Evolutionary conservation across 2,329 filamentous ascomycete species (phyloP).

Genomic region (Nannizzia gypsea): DNA sequence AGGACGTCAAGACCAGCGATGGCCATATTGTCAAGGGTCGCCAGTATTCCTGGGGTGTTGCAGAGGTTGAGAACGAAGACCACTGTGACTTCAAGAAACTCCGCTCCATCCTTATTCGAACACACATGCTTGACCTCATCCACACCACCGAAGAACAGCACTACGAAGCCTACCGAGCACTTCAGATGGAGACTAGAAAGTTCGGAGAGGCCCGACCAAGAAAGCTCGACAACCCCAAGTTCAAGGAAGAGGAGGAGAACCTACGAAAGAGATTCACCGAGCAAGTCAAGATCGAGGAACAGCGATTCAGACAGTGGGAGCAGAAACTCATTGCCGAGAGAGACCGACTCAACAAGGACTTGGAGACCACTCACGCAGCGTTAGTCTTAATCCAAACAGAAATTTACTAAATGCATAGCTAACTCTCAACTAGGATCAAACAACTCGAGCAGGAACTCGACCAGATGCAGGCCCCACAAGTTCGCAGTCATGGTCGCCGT

Average conservation of each 20-base stretch:
- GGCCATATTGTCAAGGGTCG: conserved; percentile 96
- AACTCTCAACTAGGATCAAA: conserved; percentile 35
- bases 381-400: conserved; percentile 23
- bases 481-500: conserved; percentile 84
- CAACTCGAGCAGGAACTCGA: conserved; percentile 74
- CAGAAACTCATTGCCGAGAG: conserved; percentile 99
- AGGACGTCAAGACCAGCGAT: conserved; percentile 94
- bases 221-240: conserved; percentile 99
- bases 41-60: conserved; percentile 98
- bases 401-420: conserved; percentile 14
- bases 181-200: conserved; percentile 99
- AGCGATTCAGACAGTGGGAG: conserved; percentile 98
- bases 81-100: conserved; percentile 99
- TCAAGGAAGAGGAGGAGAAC: conserved; percentile 99
- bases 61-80: conserved; percentile 98
- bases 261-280: conserved; percentile 98
- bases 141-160: conserved; percentile 99
- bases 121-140: conserved; percentile 98
- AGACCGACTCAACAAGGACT: conserved; percentile 98
- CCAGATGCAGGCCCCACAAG: conserved; percentile 77
- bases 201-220: conserved; percentile 93
- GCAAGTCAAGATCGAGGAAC: conserved; percentile 99
- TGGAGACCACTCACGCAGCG: conserved; percentile 90
- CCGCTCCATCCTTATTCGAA: conserved; percentile 94
- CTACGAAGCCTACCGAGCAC: conserved; percentile 97